Evolutionary conservation across 192 early-diverging fungal genomes (phyloP), one percentile per base, ranked within the genome.

Genomic region (Coemansia sp.): DNA sequence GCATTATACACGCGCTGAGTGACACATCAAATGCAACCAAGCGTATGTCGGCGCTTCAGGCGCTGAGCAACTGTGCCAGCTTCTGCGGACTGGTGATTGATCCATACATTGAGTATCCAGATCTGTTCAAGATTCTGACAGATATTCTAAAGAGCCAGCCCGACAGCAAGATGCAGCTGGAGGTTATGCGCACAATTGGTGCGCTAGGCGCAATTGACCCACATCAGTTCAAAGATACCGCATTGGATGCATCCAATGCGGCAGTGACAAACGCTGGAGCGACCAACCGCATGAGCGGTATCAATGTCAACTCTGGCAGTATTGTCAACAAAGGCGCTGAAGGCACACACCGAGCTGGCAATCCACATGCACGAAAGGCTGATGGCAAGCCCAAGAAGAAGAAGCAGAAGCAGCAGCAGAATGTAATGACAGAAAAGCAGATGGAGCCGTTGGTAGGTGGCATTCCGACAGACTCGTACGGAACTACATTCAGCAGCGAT

Each of bases 201-300:
- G 93, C 94, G 29, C 82, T 98, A 6, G 96, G 96, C 35, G 96
- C 96, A 5, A 75, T 97, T 16, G 96, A 98, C 84, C 94, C 94
- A 25, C 95, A 97, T 77, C 48, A 25, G 14, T 68, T 59, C 57
- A 67, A 63, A 47, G 49, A 52, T 21, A 58, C 61, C 10, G n/a
- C 25, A 35, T 3, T 43, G 17, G 48, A 45, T 9, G 22, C 56
- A 3, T 19, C n/a, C 6, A 41, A 12, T 43, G 3, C 19, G 58
- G 58, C 3, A 0, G 49, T 49, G 41, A 25, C 6, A 26, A 50
- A 8, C 35, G 37, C 45, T 9, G 47, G 5, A 27, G 5, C 27
- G 5, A 27, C 27, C 27, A 27, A 3, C n/a, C 26, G 27, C 26
- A 57, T 12, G 12, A 48, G 49, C 37, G 57, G 48, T 26, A 47